phyloP scores from a whole-genome alignment of 768 basidiomycete genomes.

The Ramaria rubella region DNA sequence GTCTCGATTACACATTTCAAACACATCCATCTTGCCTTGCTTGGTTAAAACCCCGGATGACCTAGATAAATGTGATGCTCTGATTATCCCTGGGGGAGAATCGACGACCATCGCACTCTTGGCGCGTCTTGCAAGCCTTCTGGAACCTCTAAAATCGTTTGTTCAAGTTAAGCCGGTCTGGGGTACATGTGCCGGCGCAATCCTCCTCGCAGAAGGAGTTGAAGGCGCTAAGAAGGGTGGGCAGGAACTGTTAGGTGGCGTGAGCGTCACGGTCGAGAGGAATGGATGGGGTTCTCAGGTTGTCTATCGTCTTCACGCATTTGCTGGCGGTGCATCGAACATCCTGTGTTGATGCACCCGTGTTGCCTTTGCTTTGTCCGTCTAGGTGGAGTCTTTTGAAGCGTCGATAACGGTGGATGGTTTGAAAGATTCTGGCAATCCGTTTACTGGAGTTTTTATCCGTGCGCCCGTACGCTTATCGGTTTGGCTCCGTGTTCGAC shows the following conservation, averaged over 20 bases:
- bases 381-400: conserved; percentile 87
- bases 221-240: conserved; percentile 80
- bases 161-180: conserved; percentile 70
- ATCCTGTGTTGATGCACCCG: not conserved
- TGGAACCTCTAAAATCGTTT: conserved; percentile 75
- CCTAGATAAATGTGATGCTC: conserved; percentile 65
- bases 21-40: conserved; percentile 15
- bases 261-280: conserved; percentile 72
- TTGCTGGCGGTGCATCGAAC: not conserved
- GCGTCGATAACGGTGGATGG: conserved; percentile 59
- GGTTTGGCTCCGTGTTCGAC: not conserved
- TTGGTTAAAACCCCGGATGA: conserved; percentile 75
- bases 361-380: not conserved
- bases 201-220: conserved; percentile 69
- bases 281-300: conserved; percentile 94
- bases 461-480: conserved; percentile 69
- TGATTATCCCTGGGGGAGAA: conserved; percentile 95
- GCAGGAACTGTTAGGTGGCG: conserved; percentile 77
- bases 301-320: not conserved
- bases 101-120: conserved; percentile 87
- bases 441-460: conserved; percentile 87
- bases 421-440: conserved; percentile 48
- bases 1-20: conserved; percentile 21
- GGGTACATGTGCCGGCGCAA: conserved; percentile 96
- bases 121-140: conserved; percentile 63